Evolutionary conservation across 2,329 filamentous ascomycete genomes (phyloP), one percentile per base, ranked within the genome.

Genomic region (Aspergillus sergii): DNA sequence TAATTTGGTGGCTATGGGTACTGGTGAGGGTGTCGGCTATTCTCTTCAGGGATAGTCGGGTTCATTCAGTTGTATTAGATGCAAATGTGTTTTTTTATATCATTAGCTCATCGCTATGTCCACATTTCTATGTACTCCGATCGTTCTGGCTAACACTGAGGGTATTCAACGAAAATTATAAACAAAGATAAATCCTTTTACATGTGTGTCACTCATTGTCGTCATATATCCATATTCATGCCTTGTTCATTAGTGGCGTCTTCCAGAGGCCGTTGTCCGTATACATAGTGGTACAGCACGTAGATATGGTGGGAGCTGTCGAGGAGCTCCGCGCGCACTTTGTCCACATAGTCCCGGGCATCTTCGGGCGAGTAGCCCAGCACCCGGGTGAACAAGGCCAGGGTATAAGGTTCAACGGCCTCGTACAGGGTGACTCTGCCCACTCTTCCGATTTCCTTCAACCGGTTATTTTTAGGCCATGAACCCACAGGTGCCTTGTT

Each of bases 1-100:
- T 43, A 79, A 79, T 68, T 62, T 82, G 61, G 72, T 82, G 60
- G 78, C 76, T 6, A 82, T 82, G 79, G 80, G 80, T 14, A 78
- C 71, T 32, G 80, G 80, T 1, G 78, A 81, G 64, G 78, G 76
- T 2, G 73, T 81, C 64, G 80, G 80, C 10, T 82, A 73, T 69
- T 81, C 79, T 8, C 68, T 81, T 60, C 73, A 80, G 57, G 79
- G 79, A 4, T 81, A 65, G 62, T 23, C 12, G 14, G 43, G 41
- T 14, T 4, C 11, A 16, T 34, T 51, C n/a, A 28, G 14, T 34
- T 51, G 16, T 19, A n/a, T 10, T 2, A 32, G 19, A 26, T 51
- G 48, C 8, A 9, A 32, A 34, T 34, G 3, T 34, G 3, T 12
- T 30, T 4, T 32, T 32, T 9, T 9, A n/a, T 7, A 9, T 41